Evolutionary conservation across 495 filamentous ascomycete species (phyloP), one percentile per base, ranked within the genome.

Genomic region (Penicillium lagena): DNA sequence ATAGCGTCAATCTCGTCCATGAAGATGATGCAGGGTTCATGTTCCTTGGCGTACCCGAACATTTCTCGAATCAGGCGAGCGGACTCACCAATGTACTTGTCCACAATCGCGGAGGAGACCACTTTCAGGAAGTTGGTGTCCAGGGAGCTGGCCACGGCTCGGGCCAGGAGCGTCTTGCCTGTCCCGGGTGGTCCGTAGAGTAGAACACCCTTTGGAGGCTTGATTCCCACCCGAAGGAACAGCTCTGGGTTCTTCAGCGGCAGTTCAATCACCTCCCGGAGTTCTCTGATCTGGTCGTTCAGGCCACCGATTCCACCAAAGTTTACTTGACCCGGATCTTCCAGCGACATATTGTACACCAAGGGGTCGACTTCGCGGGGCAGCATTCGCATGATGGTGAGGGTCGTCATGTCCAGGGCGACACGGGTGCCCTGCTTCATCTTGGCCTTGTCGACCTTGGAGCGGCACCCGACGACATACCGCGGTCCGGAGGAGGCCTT

Each of bases 1-100:
- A 99, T 99, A 55, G 94, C 94, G 60, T 99, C 94, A 64, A 99
- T 99, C 65, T 99, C 94, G 74, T 99, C 94, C 94, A 99, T 99
- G 80, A 99, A 99, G 68, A 99, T 99, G 61, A 99, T 97, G 66
- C 94, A 99, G 36, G 94, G 94, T 63, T 99, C 94, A 65, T 99
- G 94, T 66, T 99, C 94, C 67, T 96, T 96, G 46, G 94, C 94
- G 62, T 99, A 99, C 39, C 94, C 94, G 58, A 99, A 99, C 94
- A 99, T 97, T 64, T 99, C 94, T 68, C 94, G 83, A 56, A 99
- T 99, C 52, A 99, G 73, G 39, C 94, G 84, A 31, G 94, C 94
- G 9, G 93, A 97, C 69, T 99, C 94, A 64, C 94, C 94, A 36
- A 99, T 99, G 66, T 97, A 99, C 66, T 99, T 99, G 72, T 99